These are phyloP conservation scores for Xylaria multiplex DNA, from an alignment of 2,329 filamentous ascomycete genomes.

Conservation along the genomic window DNA sequence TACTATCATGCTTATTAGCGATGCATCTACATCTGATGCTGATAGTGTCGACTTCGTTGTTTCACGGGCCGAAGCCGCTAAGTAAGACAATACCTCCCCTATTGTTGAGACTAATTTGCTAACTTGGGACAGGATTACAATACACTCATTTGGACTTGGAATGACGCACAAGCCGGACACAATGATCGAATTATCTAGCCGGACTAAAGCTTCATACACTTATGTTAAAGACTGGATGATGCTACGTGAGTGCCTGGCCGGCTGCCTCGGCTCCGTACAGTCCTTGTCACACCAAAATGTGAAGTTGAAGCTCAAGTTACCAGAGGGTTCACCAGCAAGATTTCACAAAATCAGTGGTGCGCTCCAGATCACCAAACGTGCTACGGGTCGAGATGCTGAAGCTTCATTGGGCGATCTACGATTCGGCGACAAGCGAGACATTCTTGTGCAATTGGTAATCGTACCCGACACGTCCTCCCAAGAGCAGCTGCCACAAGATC, in stretches of 20 bases:
- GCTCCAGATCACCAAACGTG: conserved; percentile 94
- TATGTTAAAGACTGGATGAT: conserved; percentile 99
- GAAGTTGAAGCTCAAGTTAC: conserved; percentile 91
- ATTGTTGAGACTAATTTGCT: conserved; percentile 34
- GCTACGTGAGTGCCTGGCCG: conserved; percentile 94
- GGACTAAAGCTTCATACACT: conserved; percentile 96
- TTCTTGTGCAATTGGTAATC: conserved; percentile 93
- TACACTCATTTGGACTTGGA: conserved; percentile 95
- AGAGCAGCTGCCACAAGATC: conserved; percentile 89
- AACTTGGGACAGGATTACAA: conserved; percentile 74
- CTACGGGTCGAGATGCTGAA: conserved; percentile 93
- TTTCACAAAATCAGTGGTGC: conserved; percentile 99
- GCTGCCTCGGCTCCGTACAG: conserved; percentile 90
- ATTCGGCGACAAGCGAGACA: conserved; percentile 93
- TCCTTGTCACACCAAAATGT: conserved; percentile 98
- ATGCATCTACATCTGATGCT: conserved; percentile 91
- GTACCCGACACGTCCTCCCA: conserved; percentile 83
- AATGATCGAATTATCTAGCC: conserved; percentile 95
- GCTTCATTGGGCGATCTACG: conserved; percentile 89
- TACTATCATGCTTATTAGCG: conserved; percentile 95
- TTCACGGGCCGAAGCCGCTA: conserved; percentile 94
- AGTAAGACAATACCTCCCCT: conserved; percentile 65
- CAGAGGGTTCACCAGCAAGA: conserved; percentile 95
- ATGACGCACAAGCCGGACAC: conserved; percentile 98
- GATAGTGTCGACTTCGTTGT: conserved; percentile 99